Base-by-base conservation (phyloP, 805 yeast genomes). In the Metschnikowia proteae region DNA sequence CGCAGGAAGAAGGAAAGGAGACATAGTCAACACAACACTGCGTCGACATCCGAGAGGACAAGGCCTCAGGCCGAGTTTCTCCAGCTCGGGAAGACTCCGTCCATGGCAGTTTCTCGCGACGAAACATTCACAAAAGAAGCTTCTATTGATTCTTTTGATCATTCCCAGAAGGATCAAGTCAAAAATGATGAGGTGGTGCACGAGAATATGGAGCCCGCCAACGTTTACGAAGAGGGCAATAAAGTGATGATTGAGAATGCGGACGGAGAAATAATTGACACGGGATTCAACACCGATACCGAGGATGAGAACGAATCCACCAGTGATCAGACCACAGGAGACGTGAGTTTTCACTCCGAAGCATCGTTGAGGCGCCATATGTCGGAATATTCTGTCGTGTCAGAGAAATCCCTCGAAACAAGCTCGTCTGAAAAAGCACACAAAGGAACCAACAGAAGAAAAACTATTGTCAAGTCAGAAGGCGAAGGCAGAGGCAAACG, bases 171-270 rank as follows among this genome's bases (percentile, higher is more conserved):
- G 6, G 45, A 25, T 5, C 31, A 28, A 13, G 26, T 33, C 8
- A 28, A 36, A 27, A 37, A 42, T 5, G 43, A 37, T 3, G 30
- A 36, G 8, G n/a, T 25, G 11, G 28, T 13, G 34, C 47, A 46
- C 11, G 52, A 46, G 26, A 44, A 41, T 23, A 47, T 31, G 8
- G 40, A 49, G 23, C 70, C 77, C 23, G 61, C 71, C 9, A 63
- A 66, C 13, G 75, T 75, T 3, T 76, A 63, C 63, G 81, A 80
- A 41, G 96, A 89, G 57, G 96, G 96, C 26, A 59, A 71, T 33
- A 71, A 77, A 38, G 64, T 91, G 33, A 78, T 91, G 46, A 74
- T 92, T 47, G 99, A 92, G 63, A 94, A 90, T 65, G 80, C 78
- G 48, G 75, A 83, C 42, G 98, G 98, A 47, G 97, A 91, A 61